Conservation (phyloP, 2,329 filamentous ascomycete genomes). For the Fusarium foetens region DNA sequence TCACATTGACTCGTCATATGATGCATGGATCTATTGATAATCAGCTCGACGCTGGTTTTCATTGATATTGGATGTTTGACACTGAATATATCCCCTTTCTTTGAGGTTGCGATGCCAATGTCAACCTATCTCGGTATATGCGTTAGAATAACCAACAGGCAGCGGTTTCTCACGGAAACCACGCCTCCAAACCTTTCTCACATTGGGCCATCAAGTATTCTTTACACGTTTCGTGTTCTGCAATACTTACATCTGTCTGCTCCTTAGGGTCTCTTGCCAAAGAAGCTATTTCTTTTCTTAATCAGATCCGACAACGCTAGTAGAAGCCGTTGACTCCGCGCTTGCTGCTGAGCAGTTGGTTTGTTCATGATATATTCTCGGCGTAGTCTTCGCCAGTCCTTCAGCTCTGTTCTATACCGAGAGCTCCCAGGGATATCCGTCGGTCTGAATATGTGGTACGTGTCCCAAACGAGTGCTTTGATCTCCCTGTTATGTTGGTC, state of each 20-base stretch:
- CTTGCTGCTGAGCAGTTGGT: not conserved
- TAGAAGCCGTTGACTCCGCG: not conserved
- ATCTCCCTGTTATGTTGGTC: conserved; percentile 4
- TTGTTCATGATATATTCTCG: not conserved
- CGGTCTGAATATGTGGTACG: not conserved
- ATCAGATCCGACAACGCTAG: not conserved
- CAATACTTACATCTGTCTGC: not conserved
- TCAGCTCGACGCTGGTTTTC: not conserved
- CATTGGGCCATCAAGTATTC: not conserved
- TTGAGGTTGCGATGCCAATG: not conserved
- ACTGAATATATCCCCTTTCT: not conserved
- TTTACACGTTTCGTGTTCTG: not conserved
- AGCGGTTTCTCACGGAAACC: not conserved
- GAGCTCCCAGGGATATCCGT: not conserved
- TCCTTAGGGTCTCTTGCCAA: not conserved
- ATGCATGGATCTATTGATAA: not conserved
- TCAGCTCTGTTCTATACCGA: not conserved
- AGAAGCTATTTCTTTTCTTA: not conserved
- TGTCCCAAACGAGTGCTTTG: conserved; percentile 11
- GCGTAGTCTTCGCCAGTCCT: conserved; percentile 3
- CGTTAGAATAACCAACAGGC: no score
- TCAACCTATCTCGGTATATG: not conserved
- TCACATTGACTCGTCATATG: not conserved
- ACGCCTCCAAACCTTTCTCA: no score
- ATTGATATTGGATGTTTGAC: not conserved